phyloP scores from a whole-genome alignment of 2,329 filamentous ascomycete species.

The Daldinia sp. region DNA sequence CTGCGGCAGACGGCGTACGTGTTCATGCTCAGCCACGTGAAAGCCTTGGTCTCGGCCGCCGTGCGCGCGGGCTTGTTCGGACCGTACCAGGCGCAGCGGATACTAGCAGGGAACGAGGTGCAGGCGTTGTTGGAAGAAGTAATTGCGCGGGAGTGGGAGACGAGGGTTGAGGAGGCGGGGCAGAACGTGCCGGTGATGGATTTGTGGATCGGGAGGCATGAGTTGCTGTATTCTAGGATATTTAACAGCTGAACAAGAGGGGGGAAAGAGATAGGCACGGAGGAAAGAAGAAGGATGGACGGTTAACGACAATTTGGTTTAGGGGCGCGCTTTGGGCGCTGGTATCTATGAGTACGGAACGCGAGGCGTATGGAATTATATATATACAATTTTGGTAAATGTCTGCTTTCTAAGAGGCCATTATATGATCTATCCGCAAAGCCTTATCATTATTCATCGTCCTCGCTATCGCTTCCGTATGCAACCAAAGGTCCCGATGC shows the following conservation, averaged over 20 bases:
- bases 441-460: conserved; percentile 54
- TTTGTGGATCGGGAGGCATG: conserved; percentile 85
- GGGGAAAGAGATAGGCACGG: background rate
- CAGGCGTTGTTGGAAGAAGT: conserved; percentile 68
- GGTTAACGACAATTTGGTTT: conserved; percentile 7
- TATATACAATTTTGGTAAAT: conserved; percentile 35
- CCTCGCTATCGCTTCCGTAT: conserved; percentile 92
- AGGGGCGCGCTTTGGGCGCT: conserved; percentile 23
- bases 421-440: background rate
- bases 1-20: conserved; percentile 76
- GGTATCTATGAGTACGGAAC: conserved; percentile 30
- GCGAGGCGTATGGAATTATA: conserved; percentile 33
- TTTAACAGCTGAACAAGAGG: conserved; percentile 76
- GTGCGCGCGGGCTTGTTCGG: conserved; percentile 83
- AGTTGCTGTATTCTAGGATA: conserved; percentile 85
- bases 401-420: background rate
- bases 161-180: conserved; percentile 73
- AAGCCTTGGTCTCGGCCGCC: conserved; percentile 80
- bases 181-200: conserved; percentile 84
- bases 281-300: background rate
- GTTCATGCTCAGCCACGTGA: conserved; percentile 81
- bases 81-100: conserved; percentile 81
- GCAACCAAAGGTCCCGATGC: conserved; percentile 80
- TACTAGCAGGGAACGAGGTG: conserved; percentile 72
- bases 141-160: conserved; percentile 71